Percentiles rank a stretch among this genome's conserved stretches.
phyloP scores from a whole-genome alignment of 116 monocot species.

The Dioscorea cayenensis region DNA sequence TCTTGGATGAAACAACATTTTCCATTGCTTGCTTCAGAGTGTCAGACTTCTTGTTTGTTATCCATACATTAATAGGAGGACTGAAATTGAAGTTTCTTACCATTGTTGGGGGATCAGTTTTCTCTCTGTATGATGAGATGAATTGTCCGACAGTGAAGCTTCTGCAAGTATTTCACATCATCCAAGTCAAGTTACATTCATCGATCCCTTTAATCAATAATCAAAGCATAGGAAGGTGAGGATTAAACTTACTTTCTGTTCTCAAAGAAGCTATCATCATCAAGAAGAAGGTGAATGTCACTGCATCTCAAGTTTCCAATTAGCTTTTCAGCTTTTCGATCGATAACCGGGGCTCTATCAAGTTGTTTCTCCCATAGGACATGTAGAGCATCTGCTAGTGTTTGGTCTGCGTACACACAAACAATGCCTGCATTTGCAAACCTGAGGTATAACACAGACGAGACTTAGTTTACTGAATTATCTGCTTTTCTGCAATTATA shows the following conservation, averaged over 20 bases:
- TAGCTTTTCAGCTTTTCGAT: conserved; percentile 14
- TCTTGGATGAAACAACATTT: conserved; percentile 17
- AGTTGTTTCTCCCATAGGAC: conserved; percentile 25
- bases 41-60: conserved; percentile 14
- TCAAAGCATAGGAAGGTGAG: background rate
- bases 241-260: conserved; percentile 25
- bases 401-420: conserved; percentile 21
- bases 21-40: conserved; percentile 34
- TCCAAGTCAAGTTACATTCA: background rate
- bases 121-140: conserved; percentile 1
- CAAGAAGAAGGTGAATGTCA: conserved; percentile 28
- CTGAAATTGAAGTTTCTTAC: background rate
- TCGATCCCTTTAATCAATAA: background rate
- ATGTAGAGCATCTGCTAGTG: conserved; percentile 23
- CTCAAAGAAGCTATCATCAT: conserved; percentile 29
- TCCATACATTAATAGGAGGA: conserved; percentile 2
- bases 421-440: conserved; percentile 13
- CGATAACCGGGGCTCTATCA: conserved; percentile 24
- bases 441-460: conserved; percentile 9
- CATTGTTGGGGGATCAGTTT: background rate
- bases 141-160: conserved; percentile 13
- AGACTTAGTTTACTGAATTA: background rate
- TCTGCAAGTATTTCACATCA: conserved; percentile 10
- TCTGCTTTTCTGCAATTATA: background rate
- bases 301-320: conserved; percentile 28